Evolutionary conservation across 1,139 yeast genomes (phyloP), one percentile per base, ranked within the genome.

Genomic region (Yamadazyma siamensis): DNA sequence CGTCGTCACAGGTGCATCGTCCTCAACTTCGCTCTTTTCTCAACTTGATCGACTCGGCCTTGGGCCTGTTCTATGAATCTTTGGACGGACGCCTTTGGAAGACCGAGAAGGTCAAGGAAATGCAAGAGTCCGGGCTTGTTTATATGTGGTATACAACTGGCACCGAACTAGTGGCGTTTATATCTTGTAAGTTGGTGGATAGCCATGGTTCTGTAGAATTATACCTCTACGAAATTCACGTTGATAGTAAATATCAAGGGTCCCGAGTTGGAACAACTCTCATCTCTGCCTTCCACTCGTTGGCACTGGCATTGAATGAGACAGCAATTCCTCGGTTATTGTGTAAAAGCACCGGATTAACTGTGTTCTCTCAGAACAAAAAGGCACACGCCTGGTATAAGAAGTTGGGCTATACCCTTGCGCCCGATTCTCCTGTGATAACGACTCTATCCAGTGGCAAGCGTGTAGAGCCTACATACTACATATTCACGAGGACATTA

Each of bases 201-300:
- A 63, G 61, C 25, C 50, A 50, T n/a, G 47, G 36, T 5, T 27
- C 38, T 6, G 56, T 54, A 35, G 70, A 65, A 15, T 47, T 77
- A 6, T 77, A 74, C 42, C 54, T 77, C 21, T 77, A 73, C 45
- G 83, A 77, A 47, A 65, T 77, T 29, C 82, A 77, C 35, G 62
- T 74, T 3, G 34, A 37, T 14, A 50, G 56, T 2, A 13, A 34
- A 13, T 50, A 32, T 32, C 73, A 65, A 36, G 50, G 56, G 7
- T 35, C 34, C 10, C 49, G 56, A 9, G 28, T 62, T 3, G 81
- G 80, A 1, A 24, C 51, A 3, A 18, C 18, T 5, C 44, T 75
- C 19, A 49, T 75, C 28, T 32, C 29, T 2, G 25, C 38, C 3
- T 54, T 69, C 21, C 69, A 67, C 28, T 15, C 32, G 1, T 39